Evolutionary conservation across 371 early-diverging fungal species (phyloP), one percentile per base, ranked within the genome.

Genomic region (Haplosporangium sp.): DNA sequence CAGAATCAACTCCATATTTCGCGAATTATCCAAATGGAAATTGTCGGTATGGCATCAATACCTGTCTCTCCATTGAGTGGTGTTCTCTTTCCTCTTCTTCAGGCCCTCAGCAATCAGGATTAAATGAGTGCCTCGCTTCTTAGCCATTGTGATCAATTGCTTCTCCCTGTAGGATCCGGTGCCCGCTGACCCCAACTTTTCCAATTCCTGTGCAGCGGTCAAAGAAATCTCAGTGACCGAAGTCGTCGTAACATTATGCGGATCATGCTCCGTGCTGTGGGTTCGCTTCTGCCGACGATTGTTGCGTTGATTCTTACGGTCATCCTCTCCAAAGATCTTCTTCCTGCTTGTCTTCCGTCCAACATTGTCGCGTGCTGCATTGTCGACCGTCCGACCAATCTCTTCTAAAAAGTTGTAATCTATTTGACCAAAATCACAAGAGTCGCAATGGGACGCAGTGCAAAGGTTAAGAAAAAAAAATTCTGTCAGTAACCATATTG

Each of bases 361-460:
- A 48, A 70, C 13, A 16, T 76, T 76, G n/a, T 76, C 71, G 47
- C 77, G 77, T 29, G 77, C 66, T 0, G 77, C 77, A 62, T 76
- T 76, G 38, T 76, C 77, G 11, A 70, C 67, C 10, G 64, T 59
- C 36, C 77, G 57, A 1, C 77, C 71, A 11, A 76, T 66, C 36
- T 76, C 77, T 55, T 76, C 71, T 60, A 76, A 52, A 60, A 76
- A 76, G 53, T 63, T 70, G 57, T 76, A 76, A 42, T 76, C 77
- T 76, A 69, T 12, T 14, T 38, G n/a, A 29, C 42, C 4, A 36
- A 58, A 21, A 48, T 12, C n/a, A 55, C 23, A 55, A 37, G 20
- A 9, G 45, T 36, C 8, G 48, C 16, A 53, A 56, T 37, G 18
- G 38, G 42, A n/a, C 29, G 29, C 29, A 29, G 29, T 29, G 4